Evolutionary conservation across 176 grass and related monocot species (phyloP), one percentile per base, ranked within the genome.

Genomic region (Phyllostachys edulis): DNA sequence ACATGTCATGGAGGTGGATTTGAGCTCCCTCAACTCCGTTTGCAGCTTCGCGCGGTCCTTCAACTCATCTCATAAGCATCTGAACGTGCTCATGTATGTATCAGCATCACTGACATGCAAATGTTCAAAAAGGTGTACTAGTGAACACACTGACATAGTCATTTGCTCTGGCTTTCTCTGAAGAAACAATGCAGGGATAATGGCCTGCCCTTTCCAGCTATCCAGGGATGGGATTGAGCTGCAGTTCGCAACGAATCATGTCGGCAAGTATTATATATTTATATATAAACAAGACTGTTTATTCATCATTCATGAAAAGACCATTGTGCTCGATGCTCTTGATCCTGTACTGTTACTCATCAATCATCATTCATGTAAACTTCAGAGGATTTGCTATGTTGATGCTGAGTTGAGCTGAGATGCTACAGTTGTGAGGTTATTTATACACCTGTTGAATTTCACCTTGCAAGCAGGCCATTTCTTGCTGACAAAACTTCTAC

Each of bases 141-240:
- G 13, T 66, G 74, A 15, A 80, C 37, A 54, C 68, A 37, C 45
- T 71, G 20, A 34, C 23, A 65, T 44, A 14, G 81, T 66, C 12
- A 40, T 76, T 49, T 85, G 32, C 40, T 14, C 18, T 29, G 3
- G 41, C n/a, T 62, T 85, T 46, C 36, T 80, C 52, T 94, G 72
- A 87, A 97, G 92, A 84, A 97, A 97, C 80, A 94, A 97, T 77
- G 95, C 92, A 69, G 95, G 90, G 38, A 87, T 94, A 71, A 97
- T 97, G 94, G 92, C 80, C 1, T 97, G 94, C 63, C 94, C 92
- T 51, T 97, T 89, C 78, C 57, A 91, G 71, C 65, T 92, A 29
- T 94, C 94, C 37, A 84, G 59, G 39, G 92, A 94, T 90, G 95
- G 90, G 37, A 80, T 97, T 52, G 95, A 97, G 67, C 73, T 93